Conservation (phyloP, 306 rosid genomes). For the Rubus idaeus region DNA sequence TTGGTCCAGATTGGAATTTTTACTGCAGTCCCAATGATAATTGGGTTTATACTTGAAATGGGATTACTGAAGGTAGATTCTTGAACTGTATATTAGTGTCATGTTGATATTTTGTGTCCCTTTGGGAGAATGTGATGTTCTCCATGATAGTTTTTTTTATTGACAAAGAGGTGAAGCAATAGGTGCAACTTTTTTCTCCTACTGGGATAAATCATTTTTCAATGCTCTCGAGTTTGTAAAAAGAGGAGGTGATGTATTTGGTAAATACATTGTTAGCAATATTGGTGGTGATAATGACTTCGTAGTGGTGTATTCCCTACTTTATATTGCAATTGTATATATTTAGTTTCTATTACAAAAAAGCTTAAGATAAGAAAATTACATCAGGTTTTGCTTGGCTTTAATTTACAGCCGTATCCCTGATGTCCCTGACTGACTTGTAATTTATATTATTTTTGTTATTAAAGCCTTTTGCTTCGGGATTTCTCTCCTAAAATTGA, state of each 20-base stretch:
- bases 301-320: background rate
- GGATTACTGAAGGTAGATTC: conserved; percentile 82
- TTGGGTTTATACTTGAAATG: conserved; percentile 92
- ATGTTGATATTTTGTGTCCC: background rate
- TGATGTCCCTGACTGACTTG: background rate
- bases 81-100: background rate
- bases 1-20: conserved; percentile 95
- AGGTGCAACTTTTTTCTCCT: background rate
- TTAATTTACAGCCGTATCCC: background rate
- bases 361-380: background rate
- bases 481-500: background rate
- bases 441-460: background rate
- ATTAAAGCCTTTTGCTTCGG: background rate
- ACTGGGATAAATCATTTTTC: background rate
- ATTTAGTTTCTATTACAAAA: background rate
- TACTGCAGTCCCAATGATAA: conserved; percentile 90
- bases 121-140: background rate
- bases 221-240: background rate
- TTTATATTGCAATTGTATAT: background rate
- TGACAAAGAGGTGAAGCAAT: background rate
- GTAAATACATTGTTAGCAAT: background rate
- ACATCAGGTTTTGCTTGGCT: background rate
- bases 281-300: background rate
- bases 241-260: background rate
- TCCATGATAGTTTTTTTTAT: background rate